Conservation (phyloP, 108 stramenopile genomes). For the Mediolabrus comicus region DNA sequence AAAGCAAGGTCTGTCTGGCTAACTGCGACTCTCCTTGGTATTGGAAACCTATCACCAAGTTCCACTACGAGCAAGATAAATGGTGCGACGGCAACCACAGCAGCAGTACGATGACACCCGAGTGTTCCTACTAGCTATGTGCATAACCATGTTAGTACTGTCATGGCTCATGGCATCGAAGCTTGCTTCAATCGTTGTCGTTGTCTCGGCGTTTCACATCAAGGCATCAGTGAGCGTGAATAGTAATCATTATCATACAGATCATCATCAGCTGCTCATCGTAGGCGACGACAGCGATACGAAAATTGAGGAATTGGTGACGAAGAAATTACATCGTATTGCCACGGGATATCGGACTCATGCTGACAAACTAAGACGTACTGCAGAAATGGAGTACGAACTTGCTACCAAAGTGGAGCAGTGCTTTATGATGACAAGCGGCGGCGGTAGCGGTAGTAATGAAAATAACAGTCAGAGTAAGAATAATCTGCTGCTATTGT, state of each 20-base stretch:
- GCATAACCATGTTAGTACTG: too few relatives aligned
- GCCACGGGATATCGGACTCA: slow-evolving; percentile 2
- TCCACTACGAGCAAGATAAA: too few relatives aligned
- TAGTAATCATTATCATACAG: not conserved
- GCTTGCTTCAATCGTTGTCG: too few relatives aligned
- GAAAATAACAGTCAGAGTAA: not conserved
- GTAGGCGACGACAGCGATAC: not conserved
- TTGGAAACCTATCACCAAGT: too few relatives aligned
- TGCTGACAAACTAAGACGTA: not conserved
- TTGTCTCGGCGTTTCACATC: not conserved
- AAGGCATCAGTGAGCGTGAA: slow-evolving; percentile 7
- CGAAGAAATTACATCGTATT: slow-evolving; percentile 10
- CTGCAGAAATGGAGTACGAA: slow-evolving; percentile 15
- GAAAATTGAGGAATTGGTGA: slow-evolving; percentile 1
- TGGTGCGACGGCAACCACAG: too few relatives aligned
- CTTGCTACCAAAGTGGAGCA: slow-evolving; percentile 9
- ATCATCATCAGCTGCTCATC: not conserved
- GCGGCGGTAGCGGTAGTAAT: not conserved
- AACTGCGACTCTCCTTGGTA: too few relatives aligned
- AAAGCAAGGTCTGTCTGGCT: too few relatives aligned
- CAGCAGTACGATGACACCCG: too few relatives aligned
- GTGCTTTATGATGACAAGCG: slow-evolving; percentile 20
- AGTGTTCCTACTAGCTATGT: too few relatives aligned
- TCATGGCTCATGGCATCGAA: too few relatives aligned
- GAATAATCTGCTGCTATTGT: not conserved